Conservation (phyloP, 164 flowering plant species). For the Aristolochia fimbriata region DNA sequence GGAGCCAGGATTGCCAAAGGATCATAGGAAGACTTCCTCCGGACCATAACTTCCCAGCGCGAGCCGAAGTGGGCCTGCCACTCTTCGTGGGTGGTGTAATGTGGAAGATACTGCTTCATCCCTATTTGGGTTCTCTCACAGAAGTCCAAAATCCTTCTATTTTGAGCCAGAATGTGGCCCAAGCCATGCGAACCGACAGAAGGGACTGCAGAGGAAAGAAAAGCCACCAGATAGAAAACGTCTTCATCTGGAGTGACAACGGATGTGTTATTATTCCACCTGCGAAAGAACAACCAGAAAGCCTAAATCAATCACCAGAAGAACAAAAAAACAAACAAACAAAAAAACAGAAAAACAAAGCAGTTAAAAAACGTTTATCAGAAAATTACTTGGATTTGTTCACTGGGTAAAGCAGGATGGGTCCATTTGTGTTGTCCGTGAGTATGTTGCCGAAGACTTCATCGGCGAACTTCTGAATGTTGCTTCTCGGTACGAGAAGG, state of each 20-base stretch:
- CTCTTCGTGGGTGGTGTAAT: constrained; percentile 48
- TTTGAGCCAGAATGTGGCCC: constrained; percentile 37
- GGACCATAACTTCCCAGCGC: constrained; percentile 52
- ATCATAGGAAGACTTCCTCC: constrained; percentile 65
- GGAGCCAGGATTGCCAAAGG: constrained; percentile 85
- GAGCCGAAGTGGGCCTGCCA: constrained; percentile 77
- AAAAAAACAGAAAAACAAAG: too few species aligned
- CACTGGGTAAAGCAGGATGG: constrained; percentile 82
- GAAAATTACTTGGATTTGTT: constrained; percentile 59
- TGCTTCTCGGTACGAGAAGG: constrained; percentile 69
- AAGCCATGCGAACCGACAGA: constrained; percentile 45
- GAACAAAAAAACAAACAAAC: too few species aligned
- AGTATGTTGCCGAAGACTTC: constrained; percentile 77
- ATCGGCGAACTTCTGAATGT: constrained; percentile 47
- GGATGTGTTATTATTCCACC: constrained; percentile 77
- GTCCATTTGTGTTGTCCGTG: constrained; percentile 59
- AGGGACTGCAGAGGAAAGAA: constrained; percentile 68
- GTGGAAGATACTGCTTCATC: constrained; percentile 75
- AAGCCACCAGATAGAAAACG: constrained; percentile 63
- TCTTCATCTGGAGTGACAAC: constrained; percentile 79
- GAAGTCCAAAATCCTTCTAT: constrained; percentile 50
- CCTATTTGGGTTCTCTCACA: constrained; percentile 35
- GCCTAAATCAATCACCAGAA: too few species aligned
- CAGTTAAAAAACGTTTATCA: not conserved
- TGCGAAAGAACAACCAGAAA: constrained; percentile 18